Evolutionary conservation across 305 asterid genomes (phyloP).

Genomic region (Fraxinus paxiana): DNA sequence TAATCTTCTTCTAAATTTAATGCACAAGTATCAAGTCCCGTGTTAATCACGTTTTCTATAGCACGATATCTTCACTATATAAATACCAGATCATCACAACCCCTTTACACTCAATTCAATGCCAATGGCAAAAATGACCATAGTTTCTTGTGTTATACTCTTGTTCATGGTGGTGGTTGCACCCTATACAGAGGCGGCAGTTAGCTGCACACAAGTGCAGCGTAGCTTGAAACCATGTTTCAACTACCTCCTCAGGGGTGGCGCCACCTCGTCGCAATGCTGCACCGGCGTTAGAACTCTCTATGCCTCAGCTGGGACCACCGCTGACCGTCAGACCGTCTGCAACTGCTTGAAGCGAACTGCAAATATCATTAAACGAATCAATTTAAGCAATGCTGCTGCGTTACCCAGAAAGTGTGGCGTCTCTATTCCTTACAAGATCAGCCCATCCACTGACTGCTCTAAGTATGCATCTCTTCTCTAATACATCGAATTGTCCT

Average conservation of each 20-base stretch:
- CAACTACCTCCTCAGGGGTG: conserved; percentile 16
- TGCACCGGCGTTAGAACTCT: conserved; percentile 35
- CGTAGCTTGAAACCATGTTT: conserved; percentile 12
- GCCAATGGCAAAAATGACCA: background rate
- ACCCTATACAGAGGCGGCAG: conserved; percentile 4
- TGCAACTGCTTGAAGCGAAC: conserved; percentile 39
- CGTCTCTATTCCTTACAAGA: conserved; percentile 41
- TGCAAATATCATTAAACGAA: background rate
- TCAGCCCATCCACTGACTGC: conserved; percentile 53
- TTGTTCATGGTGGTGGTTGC: conserved; percentile 14
- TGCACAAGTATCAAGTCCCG: background rate
- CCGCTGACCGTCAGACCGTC: conserved; percentile 28
- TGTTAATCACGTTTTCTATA: background rate
- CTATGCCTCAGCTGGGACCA: conserved; percentile 19
- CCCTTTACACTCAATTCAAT: background rate
- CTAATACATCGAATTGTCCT: background rate
- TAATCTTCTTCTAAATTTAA: background rate
- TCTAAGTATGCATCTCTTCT: conserved; percentile 27
- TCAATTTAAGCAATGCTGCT: conserved; percentile 29
- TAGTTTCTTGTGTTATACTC: background rate
- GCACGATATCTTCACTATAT: background rate
- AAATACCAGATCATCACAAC: background rate
- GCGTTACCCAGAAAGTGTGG: conserved; percentile 42
- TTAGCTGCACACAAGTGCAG: conserved; percentile 15
- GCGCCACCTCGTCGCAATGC: conserved; percentile 16